These are phyloP conservation scores for Sicyos baderoa DNA, from an alignment of 306 rosid genomes.

Conservation along the genomic window DNA sequence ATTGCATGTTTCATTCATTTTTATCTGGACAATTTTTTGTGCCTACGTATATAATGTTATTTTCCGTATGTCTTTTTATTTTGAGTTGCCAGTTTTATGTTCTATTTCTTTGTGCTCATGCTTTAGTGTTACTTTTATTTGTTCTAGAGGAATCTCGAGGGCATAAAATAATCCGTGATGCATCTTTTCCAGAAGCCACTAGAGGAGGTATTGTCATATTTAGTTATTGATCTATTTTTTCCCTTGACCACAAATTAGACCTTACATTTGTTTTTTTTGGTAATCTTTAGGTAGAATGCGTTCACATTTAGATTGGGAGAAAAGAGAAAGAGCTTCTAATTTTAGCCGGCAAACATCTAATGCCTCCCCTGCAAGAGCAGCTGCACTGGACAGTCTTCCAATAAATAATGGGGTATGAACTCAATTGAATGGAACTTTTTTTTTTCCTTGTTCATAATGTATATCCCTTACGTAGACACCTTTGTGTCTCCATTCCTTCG, in stretches of 20 bases:
- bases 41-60: background rate
- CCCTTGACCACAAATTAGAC: conserved; percentile 18
- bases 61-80: background rate
- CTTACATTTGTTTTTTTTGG: conserved; percentile 17
- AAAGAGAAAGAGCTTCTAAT: conserved; percentile 55
- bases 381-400: conserved; percentile 41
- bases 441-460: conserved; percentile 13
- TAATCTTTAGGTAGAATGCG: conserved; percentile 61
- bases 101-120: conserved; percentile 8
- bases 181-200: conserved; percentile 47
- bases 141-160: conserved; percentile 55
- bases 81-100: background rate
- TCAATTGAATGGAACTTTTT: conserved; percentile 5
- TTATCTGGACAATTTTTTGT: background rate
- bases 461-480: conserved; percentile 12
- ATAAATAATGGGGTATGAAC: conserved; percentile 46
- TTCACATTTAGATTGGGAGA: conserved; percentile 65
- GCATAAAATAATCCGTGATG: conserved; percentile 55
- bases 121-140: background rate
- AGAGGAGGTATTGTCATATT: conserved; percentile 54
- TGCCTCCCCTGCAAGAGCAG: conserved; percentile 42
- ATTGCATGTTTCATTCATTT: background rate
- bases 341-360: conserved; percentile 48
- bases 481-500: too few species aligned
- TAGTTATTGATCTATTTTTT: conserved; percentile 19